phyloP scores from a whole-genome alignment of 345 rosid genomes.

The Clarkia xantiana region DNA sequence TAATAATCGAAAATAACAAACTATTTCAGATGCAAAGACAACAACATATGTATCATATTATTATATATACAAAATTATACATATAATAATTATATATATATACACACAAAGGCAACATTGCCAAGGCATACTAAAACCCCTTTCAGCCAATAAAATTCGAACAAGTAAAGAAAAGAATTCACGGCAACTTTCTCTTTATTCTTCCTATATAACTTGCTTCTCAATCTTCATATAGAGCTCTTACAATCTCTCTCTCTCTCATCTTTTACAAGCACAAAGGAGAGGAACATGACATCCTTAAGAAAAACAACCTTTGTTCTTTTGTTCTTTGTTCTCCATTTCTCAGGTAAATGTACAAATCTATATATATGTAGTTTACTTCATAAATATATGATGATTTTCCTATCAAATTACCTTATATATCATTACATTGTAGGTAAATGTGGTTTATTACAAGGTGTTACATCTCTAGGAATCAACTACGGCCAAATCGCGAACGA shows the following conservation, averaged over 20 bases:
- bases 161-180: slow-evolving; percentile 17
- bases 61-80: too few species aligned
- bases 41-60: too few species aligned
- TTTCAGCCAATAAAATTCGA: slow-evolving; percentile 4
- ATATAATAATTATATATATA: too few species aligned
- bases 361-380: too few species aligned
- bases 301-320: not conserved
- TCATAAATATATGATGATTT: not conserved
- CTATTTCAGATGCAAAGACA: too few species aligned
- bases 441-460: slow-evolving; percentile 12
- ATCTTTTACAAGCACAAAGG: not conserved
- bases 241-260: slow-evolving; percentile 6
- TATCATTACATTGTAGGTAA: not conserved
- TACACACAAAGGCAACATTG: slow-evolving; percentile 3
- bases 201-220: slow-evolving; percentile 6
- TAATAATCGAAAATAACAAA: too few species aligned
- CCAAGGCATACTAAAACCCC: slow-evolving; percentile 7
- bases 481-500: slow-evolving; percentile 84
- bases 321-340: not conserved
- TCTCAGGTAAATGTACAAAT: too few species aligned
- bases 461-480: slow-evolving; percentile 60
- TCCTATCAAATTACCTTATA: too few species aligned
- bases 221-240: slow-evolving; percentile 2
- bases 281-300: too few species aligned
- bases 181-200: slow-evolving; percentile 2